Conservation (phyloP, 1,284 basidiomycete genomes). For the Cystobasidiaceae sp. region DNA sequence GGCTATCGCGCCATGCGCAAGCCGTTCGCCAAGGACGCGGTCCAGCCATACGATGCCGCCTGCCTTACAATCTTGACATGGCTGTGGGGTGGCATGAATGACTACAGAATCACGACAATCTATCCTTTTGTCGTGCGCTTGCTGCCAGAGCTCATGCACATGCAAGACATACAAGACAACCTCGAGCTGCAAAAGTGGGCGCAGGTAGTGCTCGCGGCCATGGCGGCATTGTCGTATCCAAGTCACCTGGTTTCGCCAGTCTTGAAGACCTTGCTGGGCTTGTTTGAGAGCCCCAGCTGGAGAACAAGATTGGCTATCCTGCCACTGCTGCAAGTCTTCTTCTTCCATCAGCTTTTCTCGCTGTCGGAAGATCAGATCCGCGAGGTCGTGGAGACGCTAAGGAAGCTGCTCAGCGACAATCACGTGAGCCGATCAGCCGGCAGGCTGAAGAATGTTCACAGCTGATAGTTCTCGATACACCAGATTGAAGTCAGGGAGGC, state of each 20-base stretch:
- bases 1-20: conserved; percentile 44
- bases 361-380: conserved; percentile 35
- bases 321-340: conserved; percentile 66
- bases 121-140: conserved; percentile 44
- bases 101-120: conserved; percentile 39
- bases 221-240: conserved; percentile 51
- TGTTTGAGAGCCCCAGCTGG: conserved; percentile 50
- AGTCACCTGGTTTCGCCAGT: conserved; percentile 49
- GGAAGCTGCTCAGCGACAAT: conserved; percentile 78
- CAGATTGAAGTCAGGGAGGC: conserved; percentile 83
- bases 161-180: conserved; percentile 45
- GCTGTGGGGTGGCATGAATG: conserved; percentile 59
- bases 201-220: conserved; percentile 48
- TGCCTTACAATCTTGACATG: conserved; percentile 69
- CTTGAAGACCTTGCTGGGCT: conserved; percentile 47
- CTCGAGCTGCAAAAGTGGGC: conserved; percentile 47
- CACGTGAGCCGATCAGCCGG: conserved; percentile 50
- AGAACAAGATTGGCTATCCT: conserved; percentile 51
- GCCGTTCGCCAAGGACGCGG: conserved; percentile 47
- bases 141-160: conserved; percentile 43
- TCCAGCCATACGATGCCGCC: conserved; percentile 80
- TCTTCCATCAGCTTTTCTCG: conserved; percentile 67
- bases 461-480: neutral
- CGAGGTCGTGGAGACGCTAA: conserved; percentile 50
- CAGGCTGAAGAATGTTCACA: neutral